Conservation (phyloP, 345 rosid genomes). For the Murraya koenigii region DNA sequence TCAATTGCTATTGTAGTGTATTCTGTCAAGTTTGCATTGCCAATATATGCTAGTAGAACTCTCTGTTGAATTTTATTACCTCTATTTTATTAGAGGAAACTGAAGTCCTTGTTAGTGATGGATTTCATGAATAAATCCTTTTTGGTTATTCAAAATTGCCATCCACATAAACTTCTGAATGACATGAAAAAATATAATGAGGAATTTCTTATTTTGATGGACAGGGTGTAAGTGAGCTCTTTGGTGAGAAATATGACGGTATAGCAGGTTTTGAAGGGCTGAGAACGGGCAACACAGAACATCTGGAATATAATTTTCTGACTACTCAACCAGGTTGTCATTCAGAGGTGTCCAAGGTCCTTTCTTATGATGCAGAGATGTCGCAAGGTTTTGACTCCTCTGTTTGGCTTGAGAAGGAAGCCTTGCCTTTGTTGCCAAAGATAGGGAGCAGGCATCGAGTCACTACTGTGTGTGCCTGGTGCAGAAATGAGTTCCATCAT, state of each 20-base stretch:
- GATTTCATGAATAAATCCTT: background rate
- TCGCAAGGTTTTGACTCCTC: conserved; percentile 33
- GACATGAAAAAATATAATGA: background rate
- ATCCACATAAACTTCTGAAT: background rate
- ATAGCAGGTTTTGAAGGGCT: conserved; percentile 29
- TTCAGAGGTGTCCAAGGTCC: conserved; percentile 25
- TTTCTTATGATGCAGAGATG: conserved; percentile 29
- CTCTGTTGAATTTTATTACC: background rate
- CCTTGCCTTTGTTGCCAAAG: conserved; percentile 44
- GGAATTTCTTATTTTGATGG: conserved; percentile 6
- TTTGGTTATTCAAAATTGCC: background rate
- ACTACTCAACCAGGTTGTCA: conserved; percentile 27
- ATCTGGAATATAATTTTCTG: conserved; percentile 41
- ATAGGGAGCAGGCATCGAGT: conserved; percentile 29
- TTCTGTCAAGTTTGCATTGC: background rate
- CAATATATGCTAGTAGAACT: background rate
- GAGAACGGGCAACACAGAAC: conserved; percentile 27
- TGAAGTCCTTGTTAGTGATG: background rate
- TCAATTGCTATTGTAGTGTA: background rate
- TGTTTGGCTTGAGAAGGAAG: conserved; percentile 44
- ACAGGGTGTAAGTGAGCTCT: conserved; percentile 42
- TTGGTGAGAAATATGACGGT: conserved; percentile 22
- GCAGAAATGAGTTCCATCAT: conserved; percentile 38
- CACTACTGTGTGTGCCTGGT: conserved; percentile 36
- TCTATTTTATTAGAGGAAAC: background rate